phyloP scores from a whole-genome alignment of 2,329 filamentous ascomycete species.

The Ceratocystis lukuohia region DNA sequence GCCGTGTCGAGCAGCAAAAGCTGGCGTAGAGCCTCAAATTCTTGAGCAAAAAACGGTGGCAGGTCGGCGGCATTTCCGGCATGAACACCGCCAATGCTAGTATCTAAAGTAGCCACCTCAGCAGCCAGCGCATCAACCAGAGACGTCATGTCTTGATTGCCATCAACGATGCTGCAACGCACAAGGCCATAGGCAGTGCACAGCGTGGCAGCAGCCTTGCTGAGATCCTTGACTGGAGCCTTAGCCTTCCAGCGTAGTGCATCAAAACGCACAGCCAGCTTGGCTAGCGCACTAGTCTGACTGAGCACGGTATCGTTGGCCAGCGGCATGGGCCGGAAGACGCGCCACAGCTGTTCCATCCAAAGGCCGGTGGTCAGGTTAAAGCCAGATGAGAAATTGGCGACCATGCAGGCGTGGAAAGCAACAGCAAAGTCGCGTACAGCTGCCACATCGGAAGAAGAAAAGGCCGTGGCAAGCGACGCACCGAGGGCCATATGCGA shows the following conservation, averaged over 20 bases:
- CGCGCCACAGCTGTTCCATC: conserved; percentile 68
- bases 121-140: conserved; percentile 37
- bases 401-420: conserved; percentile 33
- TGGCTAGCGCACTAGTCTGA: conserved; percentile 39
- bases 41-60: conserved; percentile 37
- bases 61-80: conserved; percentile 26
- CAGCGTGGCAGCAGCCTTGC: conserved; percentile 41
- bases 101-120: conserved; percentile 41
- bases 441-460: background rate
- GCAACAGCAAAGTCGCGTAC: conserved; percentile 27
- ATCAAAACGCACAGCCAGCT: conserved; percentile 47
- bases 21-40: conserved; percentile 47
- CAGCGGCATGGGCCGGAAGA: conserved; percentile 51
- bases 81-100: conserved; percentile 28
- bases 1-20: conserved; percentile 31
- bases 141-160: conserved; percentile 30
- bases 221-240: conserved; percentile 38
- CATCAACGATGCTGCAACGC: conserved; percentile 28
- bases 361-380: conserved; percentile 60
- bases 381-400: conserved; percentile 55
- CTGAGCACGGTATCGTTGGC: conserved; percentile 33
- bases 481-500: conserved; percentile 43
- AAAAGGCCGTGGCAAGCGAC: conserved; percentile 6
- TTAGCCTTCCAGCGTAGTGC: conserved; percentile 44
- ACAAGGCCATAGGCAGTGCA: conserved; percentile 44